These are phyloP conservation scores for Clarireedia monteithiana DNA, from an alignment of 2,329 filamentous ascomycete genomes.

Conservation along the genomic window DNA sequence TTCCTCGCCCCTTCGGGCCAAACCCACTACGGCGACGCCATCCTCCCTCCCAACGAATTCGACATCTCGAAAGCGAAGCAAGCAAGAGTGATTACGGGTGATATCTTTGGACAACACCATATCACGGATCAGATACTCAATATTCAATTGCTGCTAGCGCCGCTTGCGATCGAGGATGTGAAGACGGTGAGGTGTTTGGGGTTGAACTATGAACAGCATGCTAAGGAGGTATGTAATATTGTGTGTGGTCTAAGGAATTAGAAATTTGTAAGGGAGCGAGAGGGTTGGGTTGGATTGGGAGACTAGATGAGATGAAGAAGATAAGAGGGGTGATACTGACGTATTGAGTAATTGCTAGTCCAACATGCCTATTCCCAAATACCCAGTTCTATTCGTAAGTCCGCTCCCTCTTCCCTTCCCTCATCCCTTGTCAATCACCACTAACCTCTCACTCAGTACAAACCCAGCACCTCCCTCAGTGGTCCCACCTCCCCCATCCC, in stretches of 20 bases:
- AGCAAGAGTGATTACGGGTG: slow-evolving; percentile 55
- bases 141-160: slow-evolving; percentile 51
- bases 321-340: not conserved
- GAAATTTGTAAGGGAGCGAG: not conserved
- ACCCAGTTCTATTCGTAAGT: slow-evolving; percentile 57
- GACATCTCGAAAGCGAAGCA: slow-evolving; percentile 54
- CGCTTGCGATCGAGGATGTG: slow-evolving; percentile 54
- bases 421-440: not conserved
- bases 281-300: not conserved
- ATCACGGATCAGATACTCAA: slow-evolving; percentile 55
- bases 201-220: slow-evolving; percentile 66
- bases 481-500: slow-evolving; percentile 61
- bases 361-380: slow-evolving; percentile 60
- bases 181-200: slow-evolving; percentile 62
- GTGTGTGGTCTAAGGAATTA: not conserved
- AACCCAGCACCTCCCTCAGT: slow-evolving; percentile 57
- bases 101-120: slow-evolving; percentile 56
- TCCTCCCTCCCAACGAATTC: slow-evolving; percentile 51
- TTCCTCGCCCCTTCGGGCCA: slow-evolving; percentile 65
- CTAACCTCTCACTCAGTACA: slow-evolving; percentile 36
- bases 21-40: slow-evolving; percentile 67
- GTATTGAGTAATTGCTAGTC: slow-evolving; percentile 33
- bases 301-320: not conserved
- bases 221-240: slow-evolving; percentile 47
- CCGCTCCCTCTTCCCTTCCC: slow-evolving; percentile 19